Evolutionary conservation across 352 stramenopile genomes (phyloP), one percentile per base, ranked within the genome.

Genomic region (Globisporangium nunn): DNA sequence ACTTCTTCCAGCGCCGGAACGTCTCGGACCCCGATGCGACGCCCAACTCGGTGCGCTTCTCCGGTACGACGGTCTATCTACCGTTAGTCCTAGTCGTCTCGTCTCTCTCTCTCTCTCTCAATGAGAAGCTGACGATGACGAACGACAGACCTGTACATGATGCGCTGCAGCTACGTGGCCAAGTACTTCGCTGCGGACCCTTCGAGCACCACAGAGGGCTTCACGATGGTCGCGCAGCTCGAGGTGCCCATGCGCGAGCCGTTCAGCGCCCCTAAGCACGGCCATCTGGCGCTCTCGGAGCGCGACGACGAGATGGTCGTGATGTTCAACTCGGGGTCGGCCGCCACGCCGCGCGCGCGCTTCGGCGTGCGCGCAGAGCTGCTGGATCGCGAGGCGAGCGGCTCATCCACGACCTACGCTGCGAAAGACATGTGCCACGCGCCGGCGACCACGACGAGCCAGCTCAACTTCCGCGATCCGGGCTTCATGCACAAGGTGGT

Each of bases 401-500:
- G 81, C 17, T 74, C 67, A 3, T 81, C 77, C 0, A 71, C 73
- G 18, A 91, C 81, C 12, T 94, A 94, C 72, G 71, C 59, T 6
- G 81, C 80, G 8, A 63, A 31, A 8, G 75, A 94, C 46, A 71
- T 94, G 70, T 92, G 81, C 58, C 58, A 83, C 48, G 56, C 53
- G 4, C 81, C 81, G 2, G 81, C 84, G 2, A 94, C 79, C 23
- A 57, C 75, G 15, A 81, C 72, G 17, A 70, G 68, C 14, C 84
- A 94, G 51, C 61, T 70, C 45, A 80, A 63, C 67, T 94, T 91
- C 46, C 80, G 80, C n/a, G 70, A 91, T 39, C 81, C 84, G 1
- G 81, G 81, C 0, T 88, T 74, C 61, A 91, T 92, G 72, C 84
- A 94, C 69, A 88, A 69, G 10, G 78, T 94, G 28, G 74, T 92